Evolutionary conservation across 2,329 filamentous ascomycete genomes (phyloP).

Genomic region (Xylariaceae sp.): DNA sequence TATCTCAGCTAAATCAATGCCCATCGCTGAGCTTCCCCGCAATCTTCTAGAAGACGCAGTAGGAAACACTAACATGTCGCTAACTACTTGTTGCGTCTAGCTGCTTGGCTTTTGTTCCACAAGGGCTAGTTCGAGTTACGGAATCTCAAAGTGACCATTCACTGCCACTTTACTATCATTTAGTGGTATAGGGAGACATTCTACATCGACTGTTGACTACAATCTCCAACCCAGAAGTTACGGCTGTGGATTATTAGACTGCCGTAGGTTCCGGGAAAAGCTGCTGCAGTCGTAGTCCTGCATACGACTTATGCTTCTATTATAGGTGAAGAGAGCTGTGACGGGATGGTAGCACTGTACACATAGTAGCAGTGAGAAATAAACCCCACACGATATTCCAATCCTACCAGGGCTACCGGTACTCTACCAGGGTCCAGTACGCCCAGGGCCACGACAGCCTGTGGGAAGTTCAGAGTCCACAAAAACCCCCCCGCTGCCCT

Average conservation of each 20-base stretch:
- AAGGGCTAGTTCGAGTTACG: not conserved
- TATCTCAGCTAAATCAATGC: slow-evolving; percentile 5
- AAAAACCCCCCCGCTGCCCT: slow-evolving; percentile 27
- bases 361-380: not conserved
- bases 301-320: slow-evolving; percentile 3
- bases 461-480: slow-evolving; percentile 27
- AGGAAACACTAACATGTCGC: slow-evolving; percentile 11
- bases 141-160: too few species aligned
- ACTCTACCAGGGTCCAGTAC: not conserved
- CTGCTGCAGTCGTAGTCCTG: slow-evolving; percentile 17
- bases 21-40: slow-evolving; percentile 23
- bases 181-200: too few species aligned
- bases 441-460: slow-evolving; percentile 19
- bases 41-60: slow-evolving; percentile 27
- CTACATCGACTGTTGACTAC: too few species aligned
- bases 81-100: slow-evolving; percentile 4
- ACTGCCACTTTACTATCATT: too few species aligned
- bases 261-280: slow-evolving; percentile 20
- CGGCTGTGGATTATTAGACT: slow-evolving; percentile 14
- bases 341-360: not conserved
- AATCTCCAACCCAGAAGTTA: slow-evolving; percentile 4
- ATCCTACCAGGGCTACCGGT: slow-evolving; percentile 6
- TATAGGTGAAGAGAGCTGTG: slow-evolving; percentile 4
- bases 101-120: not conserved
- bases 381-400: slow-evolving; percentile 2